Base-by-base conservation (phyloP, 768 basidiomycete genomes). In the Austroboletus eburneus region DNA sequence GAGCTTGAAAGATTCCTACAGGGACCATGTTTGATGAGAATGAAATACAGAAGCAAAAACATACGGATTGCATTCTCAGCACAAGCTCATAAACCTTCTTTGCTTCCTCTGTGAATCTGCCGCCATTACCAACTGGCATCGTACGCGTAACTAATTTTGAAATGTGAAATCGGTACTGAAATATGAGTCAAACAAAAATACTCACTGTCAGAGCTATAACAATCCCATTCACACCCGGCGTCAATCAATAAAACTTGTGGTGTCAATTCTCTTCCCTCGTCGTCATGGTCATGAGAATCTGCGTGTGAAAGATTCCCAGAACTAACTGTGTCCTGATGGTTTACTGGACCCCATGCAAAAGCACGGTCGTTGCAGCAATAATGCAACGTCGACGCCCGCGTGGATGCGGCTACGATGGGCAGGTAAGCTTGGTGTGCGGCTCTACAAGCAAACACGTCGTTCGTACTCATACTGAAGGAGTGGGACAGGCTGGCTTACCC, bases 291-390 rank as follows among this genome's bases (percentile, higher is more conserved):
- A 29, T 42, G 44, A 9, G 66, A 53, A 12, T 69, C 61, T 8
- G 62, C 65, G 32, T 72, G 70, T 4, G 73, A 68, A 25, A 86
- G 65, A 0, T 67, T 67, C 30, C 72, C 71, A 17, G 63, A 65
- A 61, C 88, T 84, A 20, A 72, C 55, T 43, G 78, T 78, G 51
- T 83, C 80, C 50, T 76, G 72, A 2, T 71, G 63, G 2, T 70
- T 61, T 17, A 86, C 69, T 6, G 90, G 90, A 3, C 88, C 87
- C 89, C 88, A 91, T 1, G 86, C 83, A 59, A 91, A 90, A 38
- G 82, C 84, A 48, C 78, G 79, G 62, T 93, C 89, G 58, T 95
- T 96, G 70, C 91, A 93, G 58, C 92, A 92, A 66, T 97, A 97
- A 60, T 97, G 94, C 4, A 98, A 72, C 0, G 91, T 96, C 1